These are phyloP conservation scores for Plasmodium blacklocki DNA, from an alignment of 169 alveolate genomes.

Conservation along the genomic window DNA sequence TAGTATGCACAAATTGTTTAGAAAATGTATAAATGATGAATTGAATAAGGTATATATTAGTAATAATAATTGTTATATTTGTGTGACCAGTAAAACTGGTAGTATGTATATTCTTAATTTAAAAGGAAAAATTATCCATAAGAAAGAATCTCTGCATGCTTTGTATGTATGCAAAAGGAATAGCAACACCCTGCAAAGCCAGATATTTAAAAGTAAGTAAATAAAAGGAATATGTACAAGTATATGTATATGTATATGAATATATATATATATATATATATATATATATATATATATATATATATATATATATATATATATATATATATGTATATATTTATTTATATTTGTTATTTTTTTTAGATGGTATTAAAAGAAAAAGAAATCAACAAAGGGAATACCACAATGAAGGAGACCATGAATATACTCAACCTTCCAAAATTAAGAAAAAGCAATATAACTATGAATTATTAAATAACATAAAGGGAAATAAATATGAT, in stretches of 20 bases:
- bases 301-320: not conserved
- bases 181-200: not conserved
- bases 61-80: slow-evolving; percentile 41
- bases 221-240: slow-evolving; percentile 6
- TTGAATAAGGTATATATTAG: slow-evolving; percentile 62
- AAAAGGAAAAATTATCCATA: slow-evolving; percentile 39
- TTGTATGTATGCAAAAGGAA: slow-evolving; percentile 24
- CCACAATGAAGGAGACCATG: too few species aligned
- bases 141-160: slow-evolving; percentile 55
- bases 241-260: too few species aligned
- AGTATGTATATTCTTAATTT: slow-evolving; percentile 53
- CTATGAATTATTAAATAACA: too few species aligned
- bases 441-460: too few species aligned
- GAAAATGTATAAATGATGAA: slow-evolving; percentile 44
- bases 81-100: slow-evolving; percentile 65
- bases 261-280: not conserved
- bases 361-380: slow-evolving; percentile 1
- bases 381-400: not conserved
- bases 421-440: too few species aligned
- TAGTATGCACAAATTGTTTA: slow-evolving; percentile 55
- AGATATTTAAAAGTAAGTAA: slow-evolving; percentile 2
- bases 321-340: not conserved
- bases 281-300: not conserved
- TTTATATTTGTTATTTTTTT: not conserved
- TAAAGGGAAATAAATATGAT: too few species aligned